A percentile compares a stretch with the other conserved stretches of the same genome.
phyloP scores from a whole-genome alignment of 352 stramenopile genomes.

The Hyaloperonospora arabidopsidis region DNA sequence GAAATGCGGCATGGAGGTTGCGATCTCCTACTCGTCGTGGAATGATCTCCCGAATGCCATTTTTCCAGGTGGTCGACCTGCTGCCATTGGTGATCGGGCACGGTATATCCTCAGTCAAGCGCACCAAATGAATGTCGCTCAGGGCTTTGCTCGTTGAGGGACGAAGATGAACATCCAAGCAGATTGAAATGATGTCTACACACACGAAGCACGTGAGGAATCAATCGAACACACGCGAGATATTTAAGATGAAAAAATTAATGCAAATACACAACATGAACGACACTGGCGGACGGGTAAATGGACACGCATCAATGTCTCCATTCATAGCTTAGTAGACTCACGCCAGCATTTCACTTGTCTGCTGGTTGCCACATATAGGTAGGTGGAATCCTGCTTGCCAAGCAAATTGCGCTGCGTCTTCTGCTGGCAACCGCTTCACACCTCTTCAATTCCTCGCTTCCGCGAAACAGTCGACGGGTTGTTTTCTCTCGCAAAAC shows the following conservation, averaged over 20 bases:
- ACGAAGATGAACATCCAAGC: not conserved
- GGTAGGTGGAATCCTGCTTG: not conserved
- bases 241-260: constrained; percentile 34
- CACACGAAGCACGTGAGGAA: not conserved
- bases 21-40: constrained; percentile 60
- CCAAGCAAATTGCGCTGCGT: not conserved
- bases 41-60: constrained; percentile 55
- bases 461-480: constrained; percentile 44
- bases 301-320: not conserved
- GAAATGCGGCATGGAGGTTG: constrained; percentile 49
- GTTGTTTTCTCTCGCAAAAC: constrained; percentile 63
- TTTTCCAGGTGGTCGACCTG: constrained; percentile 50
- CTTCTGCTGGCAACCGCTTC: constrained; percentile 13
- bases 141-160: constrained; percentile 38
- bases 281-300: not conserved
- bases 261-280: constrained; percentile 26
- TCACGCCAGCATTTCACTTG: not conserved
- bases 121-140: constrained; percentile 53
- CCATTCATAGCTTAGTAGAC: constrained; percentile 8
- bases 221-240: constrained; percentile 7
- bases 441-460: constrained; percentile 59
- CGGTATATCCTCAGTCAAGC: constrained; percentile 71
- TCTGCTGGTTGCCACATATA: constrained; percentile 1
- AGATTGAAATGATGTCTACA: too few species aligned
- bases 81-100: constrained; percentile 62